phyloP scores from a whole-genome alignment of 1,284 basidiomycete species.

The Apiotrichum brassicae region DNA sequence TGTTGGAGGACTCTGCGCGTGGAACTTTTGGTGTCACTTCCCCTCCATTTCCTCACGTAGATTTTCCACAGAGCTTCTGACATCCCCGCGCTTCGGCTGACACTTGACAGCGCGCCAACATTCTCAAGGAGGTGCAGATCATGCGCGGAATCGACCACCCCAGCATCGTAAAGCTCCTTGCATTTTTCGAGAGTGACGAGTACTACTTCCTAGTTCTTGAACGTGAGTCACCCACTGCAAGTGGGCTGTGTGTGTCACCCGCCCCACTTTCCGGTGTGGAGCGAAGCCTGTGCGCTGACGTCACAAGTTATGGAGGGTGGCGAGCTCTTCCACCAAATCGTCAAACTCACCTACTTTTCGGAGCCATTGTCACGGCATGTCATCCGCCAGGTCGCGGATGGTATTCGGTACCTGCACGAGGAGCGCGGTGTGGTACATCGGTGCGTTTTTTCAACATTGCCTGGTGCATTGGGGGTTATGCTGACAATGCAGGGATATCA shows the following conservation, averaged over 20 bases:
- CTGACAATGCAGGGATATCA: constrained; percentile 83
- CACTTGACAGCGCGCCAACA: constrained; percentile 77
- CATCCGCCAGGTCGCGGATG: constrained; percentile 93
- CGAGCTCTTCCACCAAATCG: constrained; percentile 98
- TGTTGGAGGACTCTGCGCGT: too few relatives aligned
- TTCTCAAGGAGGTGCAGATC: constrained; percentile 99
- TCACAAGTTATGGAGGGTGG: constrained; percentile 88
- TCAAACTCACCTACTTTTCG: constrained; percentile 98
- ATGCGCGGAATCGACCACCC: constrained; percentile 94
- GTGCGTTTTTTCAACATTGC: neutral
- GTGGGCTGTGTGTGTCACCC: too few relatives aligned
- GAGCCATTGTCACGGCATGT: constrained; percentile 92
- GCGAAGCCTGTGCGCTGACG: constrained; percentile 1
- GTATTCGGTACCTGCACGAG: constrained; percentile 93
- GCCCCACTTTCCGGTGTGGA: neutral
- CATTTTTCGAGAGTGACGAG: constrained; percentile 85
- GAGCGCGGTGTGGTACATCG: constrained; percentile 80
- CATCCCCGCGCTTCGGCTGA: neutral
- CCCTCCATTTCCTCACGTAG: neutral
- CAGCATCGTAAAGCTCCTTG: constrained; percentile 78
- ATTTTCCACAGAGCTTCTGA: neutral
- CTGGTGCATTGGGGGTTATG: too few relatives aligned
- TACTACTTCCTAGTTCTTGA: constrained; percentile 94
- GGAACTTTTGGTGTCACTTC: too few relatives aligned
- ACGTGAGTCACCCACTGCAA: constrained; percentile 52